Percentiles rank a stretch among this genome's conserved stretches.
Evolutionary conservation across 1,284 basidiomycete genomes (phyloP).

Genomic region (Pseudozyma sp.): DNA sequence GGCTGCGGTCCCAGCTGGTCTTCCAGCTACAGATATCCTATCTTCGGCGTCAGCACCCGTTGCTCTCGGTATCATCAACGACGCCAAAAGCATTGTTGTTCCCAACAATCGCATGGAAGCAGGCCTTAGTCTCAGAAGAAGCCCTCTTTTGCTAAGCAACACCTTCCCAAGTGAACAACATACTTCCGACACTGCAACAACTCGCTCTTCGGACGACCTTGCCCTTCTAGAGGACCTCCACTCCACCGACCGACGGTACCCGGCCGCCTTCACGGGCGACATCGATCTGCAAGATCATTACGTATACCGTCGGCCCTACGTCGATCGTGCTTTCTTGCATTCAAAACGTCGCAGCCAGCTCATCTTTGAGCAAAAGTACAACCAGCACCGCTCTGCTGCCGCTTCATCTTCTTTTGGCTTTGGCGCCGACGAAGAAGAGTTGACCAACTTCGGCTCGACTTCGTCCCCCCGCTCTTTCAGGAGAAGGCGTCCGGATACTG

Average conservation of each 20-base stretch:
- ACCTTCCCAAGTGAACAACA: conserved; percentile 15
- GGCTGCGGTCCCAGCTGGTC: conserved; percentile 7
- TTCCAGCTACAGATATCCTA: background rate
- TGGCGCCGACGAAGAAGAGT: background rate
- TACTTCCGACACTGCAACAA: conserved; percentile 2
- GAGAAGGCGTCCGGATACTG: conserved; percentile 30
- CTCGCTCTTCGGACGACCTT: conserved; percentile 1
- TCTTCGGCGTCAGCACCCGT: conserved; percentile 16
- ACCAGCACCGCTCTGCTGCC: conserved; percentile 27
- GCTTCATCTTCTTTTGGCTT: background rate
- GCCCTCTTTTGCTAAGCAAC: conserved; percentile 18
- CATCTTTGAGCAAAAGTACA: conserved; percentile 45
- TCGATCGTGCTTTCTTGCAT: conserved; percentile 29
- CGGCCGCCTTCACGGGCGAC: conserved; percentile 26
- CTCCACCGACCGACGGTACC: conserved; percentile 12
- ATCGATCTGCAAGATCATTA: conserved; percentile 24
- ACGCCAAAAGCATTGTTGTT: conserved; percentile 25
- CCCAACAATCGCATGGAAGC: conserved; percentile 53
- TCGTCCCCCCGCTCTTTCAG: conserved; percentile 5
- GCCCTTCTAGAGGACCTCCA: conserved; percentile 9
- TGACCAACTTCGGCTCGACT: background rate
- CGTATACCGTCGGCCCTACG: conserved; percentile 35
- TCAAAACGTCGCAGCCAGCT: conserved; percentile 45
- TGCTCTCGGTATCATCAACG: conserved; percentile 4
- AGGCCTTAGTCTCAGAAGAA: conserved; percentile 38